Percentiles rank a stretch among this genome's conserved stretches.
Evolutionary conservation across 2,329 filamentous ascomycete species (phyloP).

Genomic region (Trichophyton simii): DNA sequence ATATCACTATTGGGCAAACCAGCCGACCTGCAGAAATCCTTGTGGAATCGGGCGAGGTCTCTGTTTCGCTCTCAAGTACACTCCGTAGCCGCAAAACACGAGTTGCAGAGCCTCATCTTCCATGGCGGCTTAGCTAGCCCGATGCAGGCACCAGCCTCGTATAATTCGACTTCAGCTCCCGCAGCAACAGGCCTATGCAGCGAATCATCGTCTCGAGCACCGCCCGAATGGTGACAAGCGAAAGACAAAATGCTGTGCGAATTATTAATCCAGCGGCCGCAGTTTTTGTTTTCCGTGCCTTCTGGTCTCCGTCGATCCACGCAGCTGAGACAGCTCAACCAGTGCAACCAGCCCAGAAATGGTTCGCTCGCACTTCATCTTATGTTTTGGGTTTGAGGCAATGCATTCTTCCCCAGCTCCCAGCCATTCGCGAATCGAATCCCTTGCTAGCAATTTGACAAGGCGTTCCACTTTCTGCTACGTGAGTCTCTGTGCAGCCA

Average conservation of each 20-base stretch:
- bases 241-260: neutral
- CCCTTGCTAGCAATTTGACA: no score
- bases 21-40: no score
- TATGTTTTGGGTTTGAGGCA: no score
- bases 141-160: neutral
- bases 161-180: neutral
- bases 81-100: neutral
- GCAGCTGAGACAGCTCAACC: neutral
- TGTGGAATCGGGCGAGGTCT: no score
- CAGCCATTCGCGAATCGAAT: no score
- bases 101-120: neutral
- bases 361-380: no score
- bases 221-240: neutral
- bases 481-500: no score
- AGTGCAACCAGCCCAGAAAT: no score
- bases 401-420: no score
- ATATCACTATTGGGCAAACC: no score
- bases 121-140: neutral
- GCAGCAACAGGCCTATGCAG: neutral
- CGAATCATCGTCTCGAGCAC: neutral
- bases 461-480: no score
- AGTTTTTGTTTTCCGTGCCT: neutral
- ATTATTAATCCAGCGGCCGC: neutral
- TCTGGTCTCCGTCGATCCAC: neutral
- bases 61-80: neutral